Base-by-base conservation (phyloP, 2,329 filamentous ascomycete genomes). In the Capronia americana region DNA sequence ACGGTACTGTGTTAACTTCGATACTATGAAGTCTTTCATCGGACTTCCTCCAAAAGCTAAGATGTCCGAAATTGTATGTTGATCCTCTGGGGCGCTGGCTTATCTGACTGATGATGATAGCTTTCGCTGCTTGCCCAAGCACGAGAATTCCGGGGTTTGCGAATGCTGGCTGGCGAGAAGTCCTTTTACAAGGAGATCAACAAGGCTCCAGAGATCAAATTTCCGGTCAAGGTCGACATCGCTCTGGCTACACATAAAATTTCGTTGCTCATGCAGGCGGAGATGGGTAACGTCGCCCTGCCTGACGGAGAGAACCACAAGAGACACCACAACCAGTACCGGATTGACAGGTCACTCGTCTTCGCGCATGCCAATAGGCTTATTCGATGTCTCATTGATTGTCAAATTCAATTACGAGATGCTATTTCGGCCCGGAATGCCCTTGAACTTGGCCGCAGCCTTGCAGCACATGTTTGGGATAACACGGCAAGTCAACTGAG, bases 401-500 rank as follows among this genome's bases (percentile, higher is more conserved):
- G 91, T 72, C 88, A 91, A 61, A 78, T 89, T 7, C 75, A 79
- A 24, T 73, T 78, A 74, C 80, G 82, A 76, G 92, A 98, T 75
- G 89, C 91, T 0, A 77, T 87, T 4, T 85, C 90, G 1, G 84
- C 88, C 1, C 85, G 85, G 30, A 88, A 88, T 67, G 90, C 90
- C 5, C 83, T 98, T 1, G 90, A 94, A 73, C 84, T 98, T 5
- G 85, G 90, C 56, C 85, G 94, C 64, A 92, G 92, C 70, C 80
- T 98, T 59, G 85, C 87, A 24, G 91, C 93, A 1, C 86, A 85
- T 66, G 84, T 84, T 1, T 97, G 93, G 95, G 95, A 99, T 73
- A 88, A 90, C 38, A 91, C 88, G 1, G 87, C 91, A 0, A 83
- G 90, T 24, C 91, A 97, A 71, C 85, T 99, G 74, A 90, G 90